Evolutionary conservation across 495 filamentous ascomycete genomes (phyloP), one percentile per base, ranked within the genome.

Genomic region (Aspergillus asperescens): DNA sequence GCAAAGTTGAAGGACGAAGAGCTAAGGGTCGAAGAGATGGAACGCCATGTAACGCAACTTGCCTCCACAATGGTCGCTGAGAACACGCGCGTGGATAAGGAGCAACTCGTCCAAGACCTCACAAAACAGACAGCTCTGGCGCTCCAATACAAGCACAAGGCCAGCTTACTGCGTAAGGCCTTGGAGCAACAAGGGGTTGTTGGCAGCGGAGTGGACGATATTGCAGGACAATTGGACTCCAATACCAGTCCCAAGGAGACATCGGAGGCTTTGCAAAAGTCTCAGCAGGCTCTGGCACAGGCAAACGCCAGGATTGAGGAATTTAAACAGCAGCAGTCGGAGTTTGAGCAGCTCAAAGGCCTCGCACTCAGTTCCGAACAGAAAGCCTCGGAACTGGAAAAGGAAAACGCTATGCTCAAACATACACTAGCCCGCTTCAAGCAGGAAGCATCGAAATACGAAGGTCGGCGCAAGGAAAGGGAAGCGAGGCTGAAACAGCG

Each of bases 1-100:
- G 82, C 87, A 50, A 85, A 84, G 60, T 75, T 97, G 24, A 78
- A 77, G 50, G 82, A 87, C 42, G 83, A 80, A 67, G 65, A 77
- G 60, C 48, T 76, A 72, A 76, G 77, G 67, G 81, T 75, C 19
- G 56, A 72, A 37, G 67, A 70, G 27, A 74, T 78, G 73, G 77
- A 83, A 49, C 62, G 64, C 7, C 79, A 80, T 53, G 73, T 91
- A 9, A 71, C 81, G 8, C 76, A 83, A 35, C 72, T 87, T 57
- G 77, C 81, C 37, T 69, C 77, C 13, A 75, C 81, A 20, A 74
- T 87, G 58, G 69, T 68, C 9, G 65, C 63, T 15, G 73, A 76
- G 13, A 70, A 66, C 8, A 67, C 67, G 0, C 73, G 72, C n/a
- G 67, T 65, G 28, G 71, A 77, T 54, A 74, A 80, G 54, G 65